phyloP scores from a whole-genome alignment of 768 basidiomycete species.

The Inosperma sp. region DNA sequence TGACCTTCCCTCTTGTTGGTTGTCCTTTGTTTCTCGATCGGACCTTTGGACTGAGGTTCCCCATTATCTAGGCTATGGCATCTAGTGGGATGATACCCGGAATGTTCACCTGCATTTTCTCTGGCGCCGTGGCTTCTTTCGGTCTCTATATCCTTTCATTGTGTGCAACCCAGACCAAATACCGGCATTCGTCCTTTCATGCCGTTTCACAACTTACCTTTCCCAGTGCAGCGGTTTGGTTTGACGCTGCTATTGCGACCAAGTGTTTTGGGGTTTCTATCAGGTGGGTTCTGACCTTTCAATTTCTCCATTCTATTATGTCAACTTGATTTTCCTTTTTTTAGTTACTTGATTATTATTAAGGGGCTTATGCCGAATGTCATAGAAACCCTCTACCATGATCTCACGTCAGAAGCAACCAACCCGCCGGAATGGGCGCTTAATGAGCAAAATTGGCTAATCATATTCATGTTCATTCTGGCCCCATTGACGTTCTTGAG shows the following conservation, averaged over 20 bases:
- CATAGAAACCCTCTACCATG: slow-evolving; percentile 75
- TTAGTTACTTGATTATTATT: slow-evolving; percentile 84
- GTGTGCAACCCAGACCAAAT: slow-evolving; percentile 72
- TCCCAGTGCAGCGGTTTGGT: slow-evolving; percentile 80
- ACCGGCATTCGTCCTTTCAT: slow-evolving; percentile 79
- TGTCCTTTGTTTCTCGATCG: neutral
- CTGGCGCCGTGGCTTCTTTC: slow-evolving; percentile 70
- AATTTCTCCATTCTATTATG: slow-evolving; percentile 6
- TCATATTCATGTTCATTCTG: slow-evolving; percentile 68
- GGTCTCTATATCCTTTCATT: slow-evolving; percentile 86
- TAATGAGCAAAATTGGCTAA: slow-evolving; percentile 80
- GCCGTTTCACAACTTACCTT: slow-evolving; percentile 82
- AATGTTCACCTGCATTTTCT: slow-evolving; percentile 80
- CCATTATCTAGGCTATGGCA: slow-evolving; percentile 69
- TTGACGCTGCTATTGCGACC: slow-evolving; percentile 90
- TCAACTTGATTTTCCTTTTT: neutral
- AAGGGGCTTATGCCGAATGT: slow-evolving; percentile 94
- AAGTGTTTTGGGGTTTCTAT: slow-evolving; percentile 98
- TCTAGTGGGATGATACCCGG: slow-evolving; percentile 89
- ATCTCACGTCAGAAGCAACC: slow-evolving; percentile 57
- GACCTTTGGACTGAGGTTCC: slow-evolving; percentile 6
- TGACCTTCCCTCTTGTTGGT: slow-evolving; percentile 75
- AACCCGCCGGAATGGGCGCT: slow-evolving; percentile 73
- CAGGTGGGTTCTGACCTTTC: slow-evolving; percentile 47
- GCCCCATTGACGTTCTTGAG: slow-evolving; percentile 82